Percentiles rank a stretch among this genome's conserved stretches.
Conservation (phyloP, 2,329 filamentous ascomycete species). For the Alternaria brassicae region DNA sequence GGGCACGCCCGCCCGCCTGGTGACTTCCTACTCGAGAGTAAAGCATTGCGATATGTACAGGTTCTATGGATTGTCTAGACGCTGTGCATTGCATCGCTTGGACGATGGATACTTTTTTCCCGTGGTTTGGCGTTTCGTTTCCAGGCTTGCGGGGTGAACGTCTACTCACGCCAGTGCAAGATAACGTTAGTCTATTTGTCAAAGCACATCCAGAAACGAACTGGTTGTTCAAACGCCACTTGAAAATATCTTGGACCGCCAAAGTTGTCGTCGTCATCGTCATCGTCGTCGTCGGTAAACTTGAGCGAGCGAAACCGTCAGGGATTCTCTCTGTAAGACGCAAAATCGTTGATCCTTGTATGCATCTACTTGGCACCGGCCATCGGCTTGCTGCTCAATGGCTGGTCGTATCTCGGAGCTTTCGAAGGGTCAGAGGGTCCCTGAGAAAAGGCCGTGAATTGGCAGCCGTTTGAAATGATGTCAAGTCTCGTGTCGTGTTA, state of each 20-base stretch:
- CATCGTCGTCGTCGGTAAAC: background rate
- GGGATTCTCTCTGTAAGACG: background rate
- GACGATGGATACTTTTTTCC: background rate
- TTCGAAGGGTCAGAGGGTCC: background rate
- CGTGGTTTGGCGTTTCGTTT: background rate
- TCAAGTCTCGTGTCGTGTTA: slow-evolving; percentile 1
- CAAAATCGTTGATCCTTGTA: background rate
- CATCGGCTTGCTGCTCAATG: background rate
- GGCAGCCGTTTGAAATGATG: background rate
- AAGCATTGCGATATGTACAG: background rate
- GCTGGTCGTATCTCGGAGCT: background rate
- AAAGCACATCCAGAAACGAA: background rate
- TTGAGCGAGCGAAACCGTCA: background rate
- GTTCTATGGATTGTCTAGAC: background rate
- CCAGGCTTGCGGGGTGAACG: background rate
- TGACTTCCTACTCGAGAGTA: slow-evolving; percentile 1
- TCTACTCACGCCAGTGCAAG: background rate
- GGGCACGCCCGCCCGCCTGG: slow-evolving; percentile 9
- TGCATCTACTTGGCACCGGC: background rate
- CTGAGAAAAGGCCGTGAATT: background rate
- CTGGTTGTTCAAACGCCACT: background rate
- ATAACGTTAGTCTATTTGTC: background rate
- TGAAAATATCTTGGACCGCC: background rate
- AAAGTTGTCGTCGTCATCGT: background rate
- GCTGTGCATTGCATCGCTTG: background rate